Evolutionary conservation across 108 stramenopile species (phyloP).

Genomic region (Nitzschia putrida): DNA sequence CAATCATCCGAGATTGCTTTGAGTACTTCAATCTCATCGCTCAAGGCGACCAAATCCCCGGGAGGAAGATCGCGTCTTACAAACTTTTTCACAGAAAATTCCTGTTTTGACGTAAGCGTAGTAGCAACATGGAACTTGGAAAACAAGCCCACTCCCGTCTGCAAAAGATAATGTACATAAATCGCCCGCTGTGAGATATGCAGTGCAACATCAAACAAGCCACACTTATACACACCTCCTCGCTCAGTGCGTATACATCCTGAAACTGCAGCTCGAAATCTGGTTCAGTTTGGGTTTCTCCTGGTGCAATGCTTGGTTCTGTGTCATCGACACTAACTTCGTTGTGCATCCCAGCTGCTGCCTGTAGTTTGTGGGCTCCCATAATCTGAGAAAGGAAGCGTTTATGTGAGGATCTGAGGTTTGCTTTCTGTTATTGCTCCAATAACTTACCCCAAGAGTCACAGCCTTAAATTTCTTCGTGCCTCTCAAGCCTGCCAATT

Average conservation of each 20-base stretch:
- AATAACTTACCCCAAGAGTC: not conserved
- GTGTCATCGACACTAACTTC: not conserved
- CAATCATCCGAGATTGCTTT: slow-evolving; percentile 25
- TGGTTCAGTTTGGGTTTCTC: not conserved
- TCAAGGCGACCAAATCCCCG: slow-evolving; percentile 47
- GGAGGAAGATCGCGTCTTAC: slow-evolving; percentile 45
- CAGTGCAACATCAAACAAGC: not conserved
- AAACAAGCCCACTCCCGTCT: slow-evolving; percentile 63
- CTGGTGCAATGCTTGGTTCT: not conserved
- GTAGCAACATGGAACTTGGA: slow-evolving; percentile 50
- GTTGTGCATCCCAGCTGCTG: not conserved
- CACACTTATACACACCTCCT: not conserved
- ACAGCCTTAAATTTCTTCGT: slow-evolving; percentile 6
- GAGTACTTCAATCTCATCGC: slow-evolving; percentile 58
- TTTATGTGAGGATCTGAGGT: too few relatives aligned
- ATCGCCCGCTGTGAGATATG: not conserved
- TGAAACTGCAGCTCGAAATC: slow-evolving; percentile 14
- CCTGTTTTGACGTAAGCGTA: slow-evolving; percentile 41
- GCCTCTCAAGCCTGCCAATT: slow-evolving; percentile 3
- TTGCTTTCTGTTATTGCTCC: not conserved
- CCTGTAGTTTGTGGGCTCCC: slow-evolving; percentile 17
- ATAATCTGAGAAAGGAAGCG: not conserved
- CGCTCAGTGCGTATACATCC: slow-evolving; percentile 8
- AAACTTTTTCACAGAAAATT: slow-evolving; percentile 60
- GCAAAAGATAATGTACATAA: not conserved